A percentile compares a stretch with the other conserved stretches of the same genome.
These are phyloP conservation scores for Plasmodium reichenowi DNA, from an alignment of 169 alveolate genomes.

Conservation along the genomic window DNA sequence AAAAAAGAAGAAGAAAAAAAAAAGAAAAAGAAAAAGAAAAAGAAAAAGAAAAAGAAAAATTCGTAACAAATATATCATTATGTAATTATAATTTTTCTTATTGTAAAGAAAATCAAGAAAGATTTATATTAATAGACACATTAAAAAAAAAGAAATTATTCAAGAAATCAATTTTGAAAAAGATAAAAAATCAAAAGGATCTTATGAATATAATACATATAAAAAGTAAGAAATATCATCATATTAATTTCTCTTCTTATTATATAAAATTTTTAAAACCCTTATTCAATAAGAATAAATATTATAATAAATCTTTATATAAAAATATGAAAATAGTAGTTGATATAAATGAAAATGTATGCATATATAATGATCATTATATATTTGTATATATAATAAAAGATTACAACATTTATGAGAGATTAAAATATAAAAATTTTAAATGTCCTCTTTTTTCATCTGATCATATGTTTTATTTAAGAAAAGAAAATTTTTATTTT, in stretches of 20 bases:
- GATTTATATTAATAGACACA: too few relatives aligned
- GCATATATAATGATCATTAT: conserved; percentile 38
- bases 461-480: background rate
- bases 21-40: conserved; percentile 1
- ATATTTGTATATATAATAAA: conserved; percentile 24
- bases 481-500: conserved; percentile 17
- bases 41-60: background rate
- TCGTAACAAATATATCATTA: too few relatives aligned
- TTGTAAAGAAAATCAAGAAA: too few relatives aligned
- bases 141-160: background rate
- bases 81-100: too few relatives aligned
- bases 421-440: conserved; percentile 19
- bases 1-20: too few relatives aligned
- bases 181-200: background rate
- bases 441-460: conserved; percentile 8
- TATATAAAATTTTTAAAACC: conserved; percentile 22
- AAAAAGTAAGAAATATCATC: conserved; percentile 6
- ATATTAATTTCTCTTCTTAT: conserved; percentile 3
- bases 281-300: conserved; percentile 10
- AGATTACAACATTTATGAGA: conserved; percentile 48
- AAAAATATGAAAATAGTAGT: conserved; percentile 25
- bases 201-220: background rate
- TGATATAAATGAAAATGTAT: conserved; percentile 13
- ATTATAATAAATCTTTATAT: background rate
- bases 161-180: conserved; percentile 32